Percentiles rank a stretch among this genome's conserved stretches.
These are phyloP conservation scores for Syncephalastrum sp. DNA, from an alignment of 371 early-diverging fungal species.

Conservation along the genomic window DNA sequence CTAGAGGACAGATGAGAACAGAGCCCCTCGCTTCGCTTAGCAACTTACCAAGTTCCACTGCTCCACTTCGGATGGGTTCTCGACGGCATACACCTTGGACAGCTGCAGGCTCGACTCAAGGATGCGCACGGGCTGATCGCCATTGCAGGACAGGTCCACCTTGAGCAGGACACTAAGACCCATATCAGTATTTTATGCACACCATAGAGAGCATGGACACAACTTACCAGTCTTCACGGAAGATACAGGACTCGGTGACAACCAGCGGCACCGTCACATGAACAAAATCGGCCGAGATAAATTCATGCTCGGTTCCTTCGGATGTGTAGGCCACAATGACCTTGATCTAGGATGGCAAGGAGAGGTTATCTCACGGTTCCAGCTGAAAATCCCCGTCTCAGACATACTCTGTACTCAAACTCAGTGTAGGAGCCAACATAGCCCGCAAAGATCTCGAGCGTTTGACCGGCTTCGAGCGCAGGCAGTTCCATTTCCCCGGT, in stretches of 20 bases:
- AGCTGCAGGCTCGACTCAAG: slow-evolving; percentile 44
- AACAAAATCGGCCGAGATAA: slow-evolving; percentile 53
- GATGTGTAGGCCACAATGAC: slow-evolving; percentile 49
- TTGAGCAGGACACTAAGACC: slow-evolving; percentile 51
- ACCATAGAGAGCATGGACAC: too few relatives aligned
- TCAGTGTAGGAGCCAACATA: slow-evolving; percentile 53
- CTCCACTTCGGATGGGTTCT: slow-evolving; percentile 34
- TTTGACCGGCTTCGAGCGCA: slow-evolving; percentile 46
- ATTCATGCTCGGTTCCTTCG: slow-evolving; percentile 43
- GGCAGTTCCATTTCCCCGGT: slow-evolving; percentile 55
- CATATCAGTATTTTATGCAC: too few relatives aligned
- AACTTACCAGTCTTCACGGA: slow-evolving; percentile 57
- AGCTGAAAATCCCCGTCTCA: too few relatives aligned
- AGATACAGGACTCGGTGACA: slow-evolving; percentile 56
- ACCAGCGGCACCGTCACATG: slow-evolving; percentile 56
- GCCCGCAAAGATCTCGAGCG: slow-evolving; percentile 49
- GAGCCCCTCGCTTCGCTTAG: not conserved
- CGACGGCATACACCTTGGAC: slow-evolving; percentile 45
- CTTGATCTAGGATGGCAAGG: slow-evolving; percentile 37
- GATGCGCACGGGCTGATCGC: slow-evolving; percentile 60
- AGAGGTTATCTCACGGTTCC: not conserved
- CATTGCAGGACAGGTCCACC: slow-evolving; percentile 59
- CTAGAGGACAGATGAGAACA: slow-evolving; percentile 18
- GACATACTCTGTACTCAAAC: slow-evolving; percentile 54
- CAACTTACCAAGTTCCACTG: slow-evolving; percentile 52